Percentiles rank a stretch among this genome's conserved stretches.
phyloP scores from a whole-genome alignment of 495 filamentous ascomycete species.

The Lichenothelia convexa region DNA sequence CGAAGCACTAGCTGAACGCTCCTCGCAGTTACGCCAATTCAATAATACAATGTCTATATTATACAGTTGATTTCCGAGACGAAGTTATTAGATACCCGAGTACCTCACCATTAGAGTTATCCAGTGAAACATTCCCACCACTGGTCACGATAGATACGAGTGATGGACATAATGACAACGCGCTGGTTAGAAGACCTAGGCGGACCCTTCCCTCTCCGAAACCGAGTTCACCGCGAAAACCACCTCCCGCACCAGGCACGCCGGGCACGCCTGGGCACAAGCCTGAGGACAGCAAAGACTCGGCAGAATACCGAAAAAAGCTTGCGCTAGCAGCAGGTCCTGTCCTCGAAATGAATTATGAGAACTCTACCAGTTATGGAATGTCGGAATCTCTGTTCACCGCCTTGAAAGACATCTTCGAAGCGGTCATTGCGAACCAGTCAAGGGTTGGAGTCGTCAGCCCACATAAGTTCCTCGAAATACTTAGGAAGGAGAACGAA shows the following conservation, averaged over 20 bases:
- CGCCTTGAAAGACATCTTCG: conserved; percentile 88
- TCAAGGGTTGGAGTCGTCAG: conserved; percentile 81
- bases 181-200: too few species aligned
- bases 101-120: conserved; percentile 37
- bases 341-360: conserved; percentile 60
- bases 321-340: conserved; percentile 74
- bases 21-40: conserved; percentile 79
- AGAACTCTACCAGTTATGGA: conserved; percentile 63
- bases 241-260: conserved; percentile 15
- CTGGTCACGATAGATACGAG: conserved; percentile 28
- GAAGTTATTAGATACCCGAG: conserved; percentile 81
- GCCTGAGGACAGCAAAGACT: conserved; percentile 61
- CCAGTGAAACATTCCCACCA: conserved; percentile 25
- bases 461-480: conserved; percentile 82
- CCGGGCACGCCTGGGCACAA: conserved; percentile 14
- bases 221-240: conserved; percentile 19
- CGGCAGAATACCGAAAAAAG: conserved; percentile 94
- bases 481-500: conserved; percentile 83
- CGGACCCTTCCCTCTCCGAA: conserved; percentile 27
- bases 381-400: conserved; percentile 94
- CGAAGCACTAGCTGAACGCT: background rate
- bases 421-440: conserved; percentile 64
- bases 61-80: conserved; percentile 87
- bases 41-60: conserved; percentile 91
- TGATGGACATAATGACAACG: conserved; percentile 3